Evolutionary conservation across 2,329 filamentous ascomycete species (phyloP), one percentile per base, ranked within the genome.

Genomic region (Xylariaceae sp.): DNA sequence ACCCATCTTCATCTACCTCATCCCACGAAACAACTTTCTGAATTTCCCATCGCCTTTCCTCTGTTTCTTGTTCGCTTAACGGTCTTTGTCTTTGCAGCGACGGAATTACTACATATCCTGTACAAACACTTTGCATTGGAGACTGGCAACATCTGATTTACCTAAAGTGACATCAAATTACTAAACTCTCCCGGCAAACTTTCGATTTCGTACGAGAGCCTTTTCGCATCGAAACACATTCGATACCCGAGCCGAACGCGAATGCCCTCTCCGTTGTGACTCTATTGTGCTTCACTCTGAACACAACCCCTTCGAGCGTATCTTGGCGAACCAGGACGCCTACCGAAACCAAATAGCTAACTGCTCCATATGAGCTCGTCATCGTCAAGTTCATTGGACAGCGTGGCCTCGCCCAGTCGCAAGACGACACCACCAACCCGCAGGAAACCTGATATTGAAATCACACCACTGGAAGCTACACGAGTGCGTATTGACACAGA

Each of bases 331-430:
- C 4, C 41, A 33, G 28, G 1, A 12, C 39, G 14, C 19, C 16
- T 51, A 17, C 37, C 19, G 23, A 51, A 47, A 17, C 24, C 12
- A n/a, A 14, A 28, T 46, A 46, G 28, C 14, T 33, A 7, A 28
- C 24, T 28, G 12, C 31, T 19, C 17, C 28, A 37, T 54, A 78
- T 78, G 76, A 73, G 71, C 71, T 75, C 76, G 76, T 68, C 75
- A 73, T 74, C 53, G 53, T 63, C 67, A 62, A 65, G 60, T 49
- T 64, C 68, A 40, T 34, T 34, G n/a, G 55, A 53, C 3, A 56
- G 62, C 59, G 61, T 68, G 60, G 63, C 66, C 54, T 64, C 69
- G 66, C 68, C 67, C 60, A 63, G 62, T 53, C 67, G 58, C 29
- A 68, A 63, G 57, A 60, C 62, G 58, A 57, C 62, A 28, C 46